These are phyloP conservation scores for Penicillium verhagenii DNA, from an alignment of 495 filamentous ascomycete species.

Conservation along the genomic window DNA sequence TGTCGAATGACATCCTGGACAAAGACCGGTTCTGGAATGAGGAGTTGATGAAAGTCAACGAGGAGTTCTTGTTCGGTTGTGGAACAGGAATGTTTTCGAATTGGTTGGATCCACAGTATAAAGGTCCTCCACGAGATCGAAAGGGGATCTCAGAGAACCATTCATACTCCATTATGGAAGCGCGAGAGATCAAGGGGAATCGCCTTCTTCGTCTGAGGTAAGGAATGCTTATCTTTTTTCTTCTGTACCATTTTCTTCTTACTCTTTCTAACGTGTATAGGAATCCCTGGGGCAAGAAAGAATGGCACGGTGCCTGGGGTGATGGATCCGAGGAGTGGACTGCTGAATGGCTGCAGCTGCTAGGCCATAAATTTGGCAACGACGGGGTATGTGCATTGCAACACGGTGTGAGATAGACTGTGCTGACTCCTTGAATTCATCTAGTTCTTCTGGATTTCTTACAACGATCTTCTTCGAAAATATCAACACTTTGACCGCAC, in stretches of 20 bases:
- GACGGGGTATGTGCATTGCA: slow-evolving; percentile 57
- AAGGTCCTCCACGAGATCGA: slow-evolving; percentile 45
- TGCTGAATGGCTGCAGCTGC: slow-evolving; percentile 75
- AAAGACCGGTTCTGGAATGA: slow-evolving; percentile 87
- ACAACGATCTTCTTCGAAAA: slow-evolving; percentile 78
- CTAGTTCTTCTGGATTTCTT: slow-evolving; percentile 68
- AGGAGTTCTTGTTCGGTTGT: slow-evolving; percentile 86
- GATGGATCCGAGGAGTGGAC: slow-evolving; percentile 94
- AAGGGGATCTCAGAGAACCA: slow-evolving; percentile 81
- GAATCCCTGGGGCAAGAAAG: slow-evolving; percentile 85
- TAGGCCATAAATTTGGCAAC: slow-evolving; percentile 83
- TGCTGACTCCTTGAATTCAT: background rate
- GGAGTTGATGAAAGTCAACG: slow-evolving; percentile 79
- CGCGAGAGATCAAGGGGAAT: slow-evolving; percentile 71
- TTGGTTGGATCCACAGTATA: slow-evolving; percentile 47
- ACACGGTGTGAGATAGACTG: background rate
- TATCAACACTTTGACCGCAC: slow-evolving; percentile 84
- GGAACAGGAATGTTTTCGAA: slow-evolving; percentile 62
- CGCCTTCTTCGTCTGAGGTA: slow-evolving; percentile 70
- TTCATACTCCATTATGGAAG: slow-evolving; percentile 86
- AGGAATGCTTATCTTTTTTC: too few relatives aligned
- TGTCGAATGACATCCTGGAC: slow-evolving; percentile 80
- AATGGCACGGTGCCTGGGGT: slow-evolving; percentile 83
- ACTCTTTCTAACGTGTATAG: slow-evolving; percentile 24
- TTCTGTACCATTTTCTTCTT: too few relatives aligned